A percentile compares a stretch with the other conserved stretches of the same genome.
These are phyloP conservation scores for Funneliformis caledonium DNA, from an alignment of 371 early-diverging fungal genomes.

Conservation along the genomic window DNA sequence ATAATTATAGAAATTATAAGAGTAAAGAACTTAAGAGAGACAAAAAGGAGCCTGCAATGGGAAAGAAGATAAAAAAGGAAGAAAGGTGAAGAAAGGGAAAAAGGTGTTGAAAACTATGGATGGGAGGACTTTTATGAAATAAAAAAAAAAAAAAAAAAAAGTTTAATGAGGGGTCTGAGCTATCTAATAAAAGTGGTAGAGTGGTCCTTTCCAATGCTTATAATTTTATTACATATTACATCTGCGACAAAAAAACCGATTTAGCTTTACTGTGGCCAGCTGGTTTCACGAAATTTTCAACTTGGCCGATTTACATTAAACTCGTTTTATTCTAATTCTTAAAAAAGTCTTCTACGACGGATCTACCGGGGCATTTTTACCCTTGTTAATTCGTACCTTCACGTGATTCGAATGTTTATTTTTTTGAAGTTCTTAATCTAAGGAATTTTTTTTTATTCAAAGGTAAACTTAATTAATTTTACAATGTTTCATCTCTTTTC, in stretches of 20 bases:
- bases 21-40: conserved; percentile 4
- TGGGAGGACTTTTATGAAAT: not conserved
- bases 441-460: too few relatives aligned
- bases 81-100: not conserved
- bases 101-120: not conserved
- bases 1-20: conserved; percentile 48
- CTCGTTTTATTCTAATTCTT: too few relatives aligned
- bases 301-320: not conserved
- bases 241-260: not conserved
- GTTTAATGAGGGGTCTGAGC: not conserved
- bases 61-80: not conserved
- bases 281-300: conserved; percentile 13
- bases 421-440: too few relatives aligned
- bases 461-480: too few relatives aligned
- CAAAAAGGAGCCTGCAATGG: not conserved
- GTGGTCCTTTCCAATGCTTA: conserved; percentile 3
- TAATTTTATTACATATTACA: conserved; percentile 8
- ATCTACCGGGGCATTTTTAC: too few relatives aligned
- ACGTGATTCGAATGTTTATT: too few relatives aligned
- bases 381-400: too few relatives aligned
- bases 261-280: not conserved
- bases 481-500: too few relatives aligned
- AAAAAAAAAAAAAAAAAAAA: not conserved
- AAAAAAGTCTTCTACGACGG: too few relatives aligned
- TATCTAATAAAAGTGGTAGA: not conserved